These are phyloP conservation scores for Eucalyptus pumila DNA, from an alignment of 345 rosid species.

Conservation along the genomic window DNA sequence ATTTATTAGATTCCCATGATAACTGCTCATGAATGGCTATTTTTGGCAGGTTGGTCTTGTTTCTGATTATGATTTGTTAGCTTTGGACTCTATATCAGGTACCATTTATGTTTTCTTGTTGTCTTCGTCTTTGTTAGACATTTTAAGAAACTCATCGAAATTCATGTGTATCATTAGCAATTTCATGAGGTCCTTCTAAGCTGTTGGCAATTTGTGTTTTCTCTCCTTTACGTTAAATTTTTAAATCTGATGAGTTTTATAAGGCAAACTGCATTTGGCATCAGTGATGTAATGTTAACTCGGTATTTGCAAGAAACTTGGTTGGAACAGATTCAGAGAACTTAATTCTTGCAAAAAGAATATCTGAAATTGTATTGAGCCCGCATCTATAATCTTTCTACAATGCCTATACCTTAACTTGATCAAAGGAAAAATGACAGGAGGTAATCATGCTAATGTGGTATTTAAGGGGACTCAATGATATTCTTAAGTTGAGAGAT, in stretches of 20 bases:
- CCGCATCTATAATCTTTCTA: not conserved
- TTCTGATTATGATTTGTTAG: slow-evolving; percentile 90
- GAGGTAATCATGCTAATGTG: not conserved
- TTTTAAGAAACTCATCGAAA: not conserved
- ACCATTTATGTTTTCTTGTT: not conserved
- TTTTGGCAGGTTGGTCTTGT: slow-evolving; percentile 85
- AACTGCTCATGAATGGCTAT: not conserved
- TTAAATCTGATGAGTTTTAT: not conserved
- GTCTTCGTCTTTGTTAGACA: not conserved
- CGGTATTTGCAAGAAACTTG: not conserved
- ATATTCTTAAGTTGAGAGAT: not conserved
- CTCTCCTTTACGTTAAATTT: not conserved
- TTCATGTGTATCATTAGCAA: not conserved
- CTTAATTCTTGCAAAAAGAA: not conserved
- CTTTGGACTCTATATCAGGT: slow-evolving; percentile 93
- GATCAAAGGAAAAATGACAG: not conserved
- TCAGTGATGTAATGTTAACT: not conserved
- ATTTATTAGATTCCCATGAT: not conserved
- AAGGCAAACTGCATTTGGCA: not conserved
- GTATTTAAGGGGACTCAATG: not conserved
- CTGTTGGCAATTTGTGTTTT: not conserved
- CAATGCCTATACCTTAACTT: not conserved
- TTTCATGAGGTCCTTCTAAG: not conserved
- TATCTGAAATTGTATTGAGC: not conserved
- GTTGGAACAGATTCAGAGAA: not conserved